A percentile compares a stretch with the other conserved stretches of the same genome.
phyloP scores from a whole-genome alignment of 768 basidiomycete genomes.

The Polyporus arcularius region DNA sequence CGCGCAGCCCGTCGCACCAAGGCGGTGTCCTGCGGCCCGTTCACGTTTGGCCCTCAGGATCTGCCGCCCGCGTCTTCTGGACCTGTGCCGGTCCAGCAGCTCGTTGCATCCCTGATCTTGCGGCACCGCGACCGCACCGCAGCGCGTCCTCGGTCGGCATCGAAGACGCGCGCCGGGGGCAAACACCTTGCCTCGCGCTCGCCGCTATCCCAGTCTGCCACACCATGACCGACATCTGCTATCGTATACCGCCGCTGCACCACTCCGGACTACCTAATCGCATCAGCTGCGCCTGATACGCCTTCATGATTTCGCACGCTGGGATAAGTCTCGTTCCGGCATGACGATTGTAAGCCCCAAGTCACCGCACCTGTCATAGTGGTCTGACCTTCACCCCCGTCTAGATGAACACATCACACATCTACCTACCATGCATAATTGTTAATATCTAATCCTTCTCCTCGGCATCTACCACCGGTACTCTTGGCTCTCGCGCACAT shows the following conservation, averaged over 20 bases:
- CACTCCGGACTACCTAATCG: neutral
- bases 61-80: neutral
- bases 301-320: slow-evolving; percentile 9
- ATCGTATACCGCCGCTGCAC: neutral
- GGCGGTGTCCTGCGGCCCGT: slow-evolving; percentile 1
- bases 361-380: neutral
- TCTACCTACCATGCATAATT: slow-evolving; percentile 18
- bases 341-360: slow-evolving; percentile 15
- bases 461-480: neutral
- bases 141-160: slow-evolving; percentile 19
- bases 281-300: slow-evolving; percentile 6
- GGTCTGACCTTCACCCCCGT: neutral
- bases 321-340: neutral
- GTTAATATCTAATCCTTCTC: slow-evolving; percentile 9
- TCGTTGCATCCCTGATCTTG: slow-evolving; percentile 29
- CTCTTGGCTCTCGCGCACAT: neutral
- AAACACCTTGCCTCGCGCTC: neutral
- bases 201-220: slow-evolving; percentile 3
- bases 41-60: slow-evolving; percentile 5
- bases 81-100: slow-evolving; percentile 25
- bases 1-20: slow-evolving; percentile 12
- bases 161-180: slow-evolving; percentile 1
- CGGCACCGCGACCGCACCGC: slow-evolving; percentile 27
- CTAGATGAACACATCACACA: slow-evolving; percentile 9
- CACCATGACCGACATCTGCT: neutral